Percentiles rank a stretch among this genome's conserved stretches.
Conservation (phyloP, 2,329 filamentous ascomycete species). For the Pseudogymnoascus pannorum region DNA sequence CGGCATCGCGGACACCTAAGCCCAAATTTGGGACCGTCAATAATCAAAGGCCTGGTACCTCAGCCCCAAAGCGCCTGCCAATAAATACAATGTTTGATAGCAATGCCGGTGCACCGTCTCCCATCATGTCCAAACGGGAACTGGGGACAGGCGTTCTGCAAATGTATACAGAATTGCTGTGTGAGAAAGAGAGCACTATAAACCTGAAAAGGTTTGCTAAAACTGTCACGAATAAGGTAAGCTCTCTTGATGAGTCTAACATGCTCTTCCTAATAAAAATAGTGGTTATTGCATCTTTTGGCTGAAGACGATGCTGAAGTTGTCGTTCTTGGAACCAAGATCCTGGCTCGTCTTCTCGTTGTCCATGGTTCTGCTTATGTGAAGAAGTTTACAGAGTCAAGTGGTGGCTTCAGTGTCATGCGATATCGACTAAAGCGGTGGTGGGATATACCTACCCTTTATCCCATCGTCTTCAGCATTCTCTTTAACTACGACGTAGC, state of each 20-base stretch:
- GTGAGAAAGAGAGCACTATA: constrained; percentile 58
- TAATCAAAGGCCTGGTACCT: constrained; percentile 28
- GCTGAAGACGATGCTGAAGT: constrained; percentile 80
- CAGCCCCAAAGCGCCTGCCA: constrained; percentile 24
- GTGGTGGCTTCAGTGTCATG: constrained; percentile 83
- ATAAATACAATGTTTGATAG: constrained; percentile 23
- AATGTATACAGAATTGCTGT: constrained; percentile 72
- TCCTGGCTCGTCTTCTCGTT: constrained; percentile 77
- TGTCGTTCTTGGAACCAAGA: constrained; percentile 71
- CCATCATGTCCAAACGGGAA: constrained; percentile 54
- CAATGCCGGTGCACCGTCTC: constrained; percentile 30
- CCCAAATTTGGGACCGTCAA: constrained; percentile 39
- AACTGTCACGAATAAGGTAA: constrained; percentile 89
- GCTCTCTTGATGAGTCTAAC: constrained; percentile 20
- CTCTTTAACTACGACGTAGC: constrained; percentile 79
- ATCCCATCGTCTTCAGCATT: constrained; percentile 83
- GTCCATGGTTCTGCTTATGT: constrained; percentile 75
- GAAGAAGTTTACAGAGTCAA: constrained; percentile 65
- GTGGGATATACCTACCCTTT: constrained; percentile 80
- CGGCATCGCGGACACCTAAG: constrained; percentile 45
- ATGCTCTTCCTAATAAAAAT: constrained; percentile 26
- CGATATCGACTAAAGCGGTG: constrained; percentile 73
- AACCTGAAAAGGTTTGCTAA: constrained; percentile 83
- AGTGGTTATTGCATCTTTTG: constrained; percentile 89
- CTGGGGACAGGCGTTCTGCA: constrained; percentile 68